Evolutionary conservation across 768 basidiomycete genomes (phyloP), one percentile per base, ranked within the genome.

Genomic region (Boletus vinaceobasis): DNA sequence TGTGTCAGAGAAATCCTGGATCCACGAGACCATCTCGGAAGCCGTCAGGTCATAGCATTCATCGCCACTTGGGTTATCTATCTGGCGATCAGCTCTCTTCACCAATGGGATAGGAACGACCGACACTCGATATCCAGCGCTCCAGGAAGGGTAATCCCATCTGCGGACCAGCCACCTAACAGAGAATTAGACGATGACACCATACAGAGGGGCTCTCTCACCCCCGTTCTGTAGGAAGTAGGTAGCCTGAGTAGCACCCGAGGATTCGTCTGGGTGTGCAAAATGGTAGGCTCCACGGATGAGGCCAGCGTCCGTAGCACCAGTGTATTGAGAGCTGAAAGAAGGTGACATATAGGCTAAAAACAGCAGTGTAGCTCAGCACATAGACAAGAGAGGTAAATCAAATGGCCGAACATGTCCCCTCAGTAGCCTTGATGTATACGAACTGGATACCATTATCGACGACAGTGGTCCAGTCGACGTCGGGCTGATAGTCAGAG

Each of bases 391-490:
- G 5, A 50, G 9, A 45, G 15, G 33, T 0, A 50, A 48, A 36
- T 6, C 7, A 21, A 32, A 52, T 45, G 8, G 61, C 73, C 52
- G 47, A 42, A 83, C 82, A 63, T n/a, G 75, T 83, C 9, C 79
- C 79, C 64, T 87, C 84, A 3, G 85, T 87, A 9, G 84, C 85
- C 64, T 86, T 87, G 77, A 87, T 85, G 62, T 77, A 86, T 3
- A 71, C 81, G 60, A 84, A 87, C 13, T 71, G 53, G 32, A 84
- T 65, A 4, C 81, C 84, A 55, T 80, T 79, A 13, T 75, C 64
- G 56, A 71, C 75, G 57, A 84, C 79, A 3, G 74, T 72, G 37
- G 61, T 70, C 82, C 82, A 86, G 64, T 84, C 70, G 37, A 86
- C 66, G 57, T 57, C 62, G 13, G 73, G 61, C 56, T 86, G 84